phyloP scores from a whole-genome alignment of 176 grass and related monocot species.

The Carex littledalei region DNA sequence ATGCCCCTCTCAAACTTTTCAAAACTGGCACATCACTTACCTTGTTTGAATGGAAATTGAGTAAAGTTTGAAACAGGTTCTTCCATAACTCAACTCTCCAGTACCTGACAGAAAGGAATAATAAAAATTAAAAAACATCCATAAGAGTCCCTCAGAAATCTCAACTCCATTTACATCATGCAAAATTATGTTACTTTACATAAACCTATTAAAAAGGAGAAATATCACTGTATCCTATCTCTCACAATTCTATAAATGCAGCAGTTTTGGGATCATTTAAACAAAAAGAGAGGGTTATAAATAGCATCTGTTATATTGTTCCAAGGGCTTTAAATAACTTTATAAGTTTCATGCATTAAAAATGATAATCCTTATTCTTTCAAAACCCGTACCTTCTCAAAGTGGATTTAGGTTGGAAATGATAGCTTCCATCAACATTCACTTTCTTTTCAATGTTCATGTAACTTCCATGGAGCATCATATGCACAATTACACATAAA shows the following conservation, averaged over 20 bases:
- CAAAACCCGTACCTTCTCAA: conserved; percentile 53
- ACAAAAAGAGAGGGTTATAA: neutral
- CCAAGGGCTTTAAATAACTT: neutral
- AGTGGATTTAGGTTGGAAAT: conserved; percentile 47
- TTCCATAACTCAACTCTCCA: conserved; percentile 74
- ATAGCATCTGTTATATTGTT: neutral
- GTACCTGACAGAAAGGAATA: conserved; percentile 42
- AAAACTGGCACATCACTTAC: conserved; percentile 46
- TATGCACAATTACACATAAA: conserved; percentile 79
- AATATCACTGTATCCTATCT: neutral
- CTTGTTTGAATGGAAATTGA: conserved; percentile 49
- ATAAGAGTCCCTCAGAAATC: neutral
- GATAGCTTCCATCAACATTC: conserved; percentile 40
- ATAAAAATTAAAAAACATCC: neutral
- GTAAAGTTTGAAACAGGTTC: conserved; percentile 57
- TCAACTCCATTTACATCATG: neutral
- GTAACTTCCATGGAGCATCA: conserved; percentile 67
- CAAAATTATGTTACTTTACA: neutral
- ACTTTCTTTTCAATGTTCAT: conserved; percentile 57
- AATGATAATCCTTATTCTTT: neutral
- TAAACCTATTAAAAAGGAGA: neutral
- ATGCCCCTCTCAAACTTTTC: conserved; percentile 46
- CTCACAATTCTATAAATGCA: neutral
- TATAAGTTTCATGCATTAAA: neutral
- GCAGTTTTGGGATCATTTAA: neutral